phyloP scores from a whole-genome alignment of 805 yeast species.

The Yamadazyma nakazawae region DNA sequence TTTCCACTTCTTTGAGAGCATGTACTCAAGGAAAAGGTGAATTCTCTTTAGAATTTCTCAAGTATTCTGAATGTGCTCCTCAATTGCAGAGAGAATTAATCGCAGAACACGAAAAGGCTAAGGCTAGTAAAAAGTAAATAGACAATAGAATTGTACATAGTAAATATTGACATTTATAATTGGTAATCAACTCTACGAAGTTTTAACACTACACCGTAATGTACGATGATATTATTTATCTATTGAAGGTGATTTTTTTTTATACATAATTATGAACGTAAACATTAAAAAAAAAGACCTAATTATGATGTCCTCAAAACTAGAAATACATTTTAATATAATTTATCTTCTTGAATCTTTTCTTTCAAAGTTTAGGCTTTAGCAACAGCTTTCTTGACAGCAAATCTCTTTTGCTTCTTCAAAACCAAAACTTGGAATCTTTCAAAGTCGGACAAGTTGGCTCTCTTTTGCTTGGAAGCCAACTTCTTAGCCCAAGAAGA shows the following conservation, averaged over 20 bases:
- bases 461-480: conserved; percentile 91
- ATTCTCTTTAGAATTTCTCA: conserved; percentile 90
- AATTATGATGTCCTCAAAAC: conserved; percentile 22
- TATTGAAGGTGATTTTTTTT: conserved; percentile 14
- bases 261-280: conserved; percentile 22
- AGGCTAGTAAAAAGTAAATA: conserved; percentile 19
- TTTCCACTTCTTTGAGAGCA: conserved; percentile 93
- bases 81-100: conserved; percentile 88
- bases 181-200: background rate
- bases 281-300: conserved; percentile 27
- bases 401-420: conserved; percentile 95
- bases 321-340: conserved; percentile 24
- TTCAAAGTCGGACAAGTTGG: conserved; percentile 93
- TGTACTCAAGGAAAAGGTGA: conserved; percentile 99
- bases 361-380: conserved; percentile 64
- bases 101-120: conserved; percentile 59
- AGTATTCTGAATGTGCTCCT: conserved; percentile 86
- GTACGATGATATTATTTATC: conserved; percentile 14
- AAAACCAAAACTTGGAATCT: conserved; percentile 98
- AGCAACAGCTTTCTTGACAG: conserved; percentile 94
- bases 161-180: background rate
- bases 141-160: conserved; percentile 6
- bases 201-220: background rate
- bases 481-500: conserved; percentile 98
- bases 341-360: conserved; percentile 14